Base-by-base conservation (phyloP, 352 stramenopile genomes). In the Pythium oligandrum region DNA sequence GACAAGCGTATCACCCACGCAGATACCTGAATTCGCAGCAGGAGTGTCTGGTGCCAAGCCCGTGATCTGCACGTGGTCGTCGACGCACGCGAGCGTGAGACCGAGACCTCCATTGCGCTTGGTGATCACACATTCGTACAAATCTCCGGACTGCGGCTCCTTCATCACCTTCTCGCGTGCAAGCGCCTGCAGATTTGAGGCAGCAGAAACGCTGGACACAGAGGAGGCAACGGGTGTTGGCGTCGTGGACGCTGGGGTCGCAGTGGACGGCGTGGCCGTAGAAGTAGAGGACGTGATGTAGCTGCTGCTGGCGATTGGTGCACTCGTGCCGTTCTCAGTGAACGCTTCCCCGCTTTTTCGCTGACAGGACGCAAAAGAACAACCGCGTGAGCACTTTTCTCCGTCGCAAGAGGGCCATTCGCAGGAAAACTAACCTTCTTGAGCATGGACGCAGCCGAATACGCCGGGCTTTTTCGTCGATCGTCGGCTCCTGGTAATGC, bases 41-140 rank as follows among this genome's bases (percentile, higher is more conserved):
- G 80, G 80, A 6, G 80, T 91, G 51, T 89, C 80, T 0, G 78
- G 78, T 2, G 77, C 76, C 6, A 91, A 59, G 6, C 78, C 80
- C 45, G 77, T 91, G 66, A 91, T 91, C 64, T 91, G 80, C 31
- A 91, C 80, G 68, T 91, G 80, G 64, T 89, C 78, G 62, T 91
- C 80, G 44, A 91, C 80, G 51, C 80, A 91, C 12, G 80, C 80
- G 6, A 91, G 71, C 43, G 80, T 90, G 40, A 90, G 61, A 35
- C 80, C 80, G 12, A 90, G 66, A 7, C 80, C 78, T 33, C 80
- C 80, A 55, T 90, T 90, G 6, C 77, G 67, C 52, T 90, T 90
- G 42, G 77, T 90, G 66, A 90, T 90, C 39, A 90, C 78, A 47
- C 80, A 90, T 66, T 90, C 80, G 72, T 90, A 90, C n/a, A 90